Conservation (phyloP, 495 filamentous ascomycete genomes). For the Neurospora cerealis region DNA sequence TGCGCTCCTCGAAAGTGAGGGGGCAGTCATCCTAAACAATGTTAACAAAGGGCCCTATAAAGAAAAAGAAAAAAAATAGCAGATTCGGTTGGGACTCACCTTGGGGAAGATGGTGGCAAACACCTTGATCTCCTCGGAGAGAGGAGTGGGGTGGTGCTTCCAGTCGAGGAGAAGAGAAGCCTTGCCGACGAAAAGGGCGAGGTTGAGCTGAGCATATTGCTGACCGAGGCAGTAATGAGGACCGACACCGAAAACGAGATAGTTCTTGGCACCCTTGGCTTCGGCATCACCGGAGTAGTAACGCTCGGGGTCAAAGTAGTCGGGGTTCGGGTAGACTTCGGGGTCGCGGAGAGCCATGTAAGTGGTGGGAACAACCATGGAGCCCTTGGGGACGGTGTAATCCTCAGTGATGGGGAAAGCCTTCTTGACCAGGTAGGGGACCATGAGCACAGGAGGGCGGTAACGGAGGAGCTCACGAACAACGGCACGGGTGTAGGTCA, state of each 20-base stretch:
- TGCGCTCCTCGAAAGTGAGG: conserved; percentile 47
- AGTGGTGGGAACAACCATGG: conserved; percentile 87
- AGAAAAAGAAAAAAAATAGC: no score
- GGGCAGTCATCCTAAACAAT: conserved; percentile 51
- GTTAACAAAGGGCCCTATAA: background rate
- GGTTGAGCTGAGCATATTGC: conserved; percentile 80
- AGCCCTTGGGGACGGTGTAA: conserved; percentile 85
- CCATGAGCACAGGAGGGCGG: conserved; percentile 95
- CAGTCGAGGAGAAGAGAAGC: conserved; percentile 86
- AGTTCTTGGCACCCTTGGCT: conserved; percentile 84
- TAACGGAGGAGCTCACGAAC: conserved; percentile 92
- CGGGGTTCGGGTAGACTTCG: conserved; percentile 83
- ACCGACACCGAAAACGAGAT: conserved; percentile 90
- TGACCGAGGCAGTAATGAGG: conserved; percentile 97
- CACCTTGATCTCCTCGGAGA: conserved; percentile 91
- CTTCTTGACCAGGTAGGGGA: conserved; percentile 93
- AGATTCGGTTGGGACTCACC: conserved; percentile 42
- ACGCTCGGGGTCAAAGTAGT: conserved; percentile 82
- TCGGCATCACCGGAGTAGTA: conserved; percentile 90
- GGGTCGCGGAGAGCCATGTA: conserved; percentile 89
- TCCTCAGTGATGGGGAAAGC: conserved; percentile 81
- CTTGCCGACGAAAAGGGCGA: conserved; percentile 89
- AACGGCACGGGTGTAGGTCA: conserved; percentile 86
- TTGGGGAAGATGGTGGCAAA: conserved; percentile 97
- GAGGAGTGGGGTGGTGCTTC: conserved; percentile 71